Base-by-base conservation (phyloP, 2,329 filamentous ascomycete species). In the Ceratocystis albifundus region DNA sequence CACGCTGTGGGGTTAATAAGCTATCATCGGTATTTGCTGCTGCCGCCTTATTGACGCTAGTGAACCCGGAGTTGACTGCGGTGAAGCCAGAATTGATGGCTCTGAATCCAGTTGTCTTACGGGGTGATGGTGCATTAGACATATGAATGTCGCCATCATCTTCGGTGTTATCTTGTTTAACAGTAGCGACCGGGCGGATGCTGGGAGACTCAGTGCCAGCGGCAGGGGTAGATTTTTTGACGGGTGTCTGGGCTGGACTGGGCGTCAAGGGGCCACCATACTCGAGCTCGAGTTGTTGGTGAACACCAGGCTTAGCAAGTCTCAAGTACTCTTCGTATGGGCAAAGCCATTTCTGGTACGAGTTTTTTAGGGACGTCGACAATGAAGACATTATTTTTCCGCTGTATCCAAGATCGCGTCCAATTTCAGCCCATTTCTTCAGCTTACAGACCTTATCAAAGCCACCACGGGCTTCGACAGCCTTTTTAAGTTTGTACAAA, bases 341-440 rank as follows among this genome's bases (percentile, higher is more conserved):
- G 73, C 91, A 90, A 2, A 99, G 85, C 90, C 94, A 99, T 76
- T 93, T 87, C 74, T 96, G 91, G 72, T 95, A 99, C 0, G 94
- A 97, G 75, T 99, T 99, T 75, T 97, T 99, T 53, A 99, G 82
- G 4, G 94, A 97, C 0, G 94, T 99, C 4, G 94, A 99, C 61
- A 99, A 79, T 7, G 94, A 97, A 1, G 93, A 97, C 94, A 99
- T 99, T 69, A 99, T 99, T 79, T 99, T 99, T 74, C 94, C 94
- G 73, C 93, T 97, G 76, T 99, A 99, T 65, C 94, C 94, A 61
- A 99, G 79, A 74, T 97, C 94, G 72, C 94, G 86, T 44, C 94
- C 94, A 71, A 99, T 97, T 75, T 99, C 94, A 17, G 94, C 94
- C 94, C 94, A 99, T 78, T 97, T 97, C 78, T 99, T 99, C 66